phyloP scores from a whole-genome alignment of 805 yeast species.

The Lipomyces kockii region DNA sequence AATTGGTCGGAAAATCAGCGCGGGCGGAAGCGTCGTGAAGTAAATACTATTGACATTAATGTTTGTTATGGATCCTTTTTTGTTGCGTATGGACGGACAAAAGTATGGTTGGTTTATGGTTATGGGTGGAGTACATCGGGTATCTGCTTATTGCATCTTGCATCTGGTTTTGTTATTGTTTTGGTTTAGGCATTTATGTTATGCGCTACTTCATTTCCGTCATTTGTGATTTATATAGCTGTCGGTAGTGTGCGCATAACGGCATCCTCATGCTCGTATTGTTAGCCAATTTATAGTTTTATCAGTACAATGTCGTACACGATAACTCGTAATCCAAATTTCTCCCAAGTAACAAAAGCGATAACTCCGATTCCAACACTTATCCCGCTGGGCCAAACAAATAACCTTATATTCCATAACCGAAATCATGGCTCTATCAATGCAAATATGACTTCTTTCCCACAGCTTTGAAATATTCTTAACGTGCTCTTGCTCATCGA shows the following conservation, averaged over 20 bases:
- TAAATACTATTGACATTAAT: not conserved
- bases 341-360: constrained; percentile 1
- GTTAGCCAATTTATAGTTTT: too few species aligned
- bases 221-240: not conserved
- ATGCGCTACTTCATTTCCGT: too few species aligned
- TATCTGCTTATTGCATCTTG: not conserved
- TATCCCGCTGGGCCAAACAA: not conserved
- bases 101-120: not conserved
- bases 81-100: not conserved
- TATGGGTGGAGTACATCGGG: constrained; percentile 1
- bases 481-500: not conserved
- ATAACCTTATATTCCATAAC: not conserved
- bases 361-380: constrained; percentile 2
- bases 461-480: not conserved
- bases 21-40: constrained; percentile 30
- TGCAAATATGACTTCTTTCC: not conserved
- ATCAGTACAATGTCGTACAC: not conserved
- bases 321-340: not conserved
- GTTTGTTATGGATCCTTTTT: not conserved
- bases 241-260: not conserved
- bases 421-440: not conserved
- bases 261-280: not conserved
- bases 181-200: not conserved
- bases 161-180: not conserved
- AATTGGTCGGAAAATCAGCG: constrained; percentile 28